Evolutionary conservation across 2,329 filamentous ascomycete genomes (phyloP), one percentile per base, ranked within the genome.

Genomic region (Sphaceloma murrayae): DNA sequence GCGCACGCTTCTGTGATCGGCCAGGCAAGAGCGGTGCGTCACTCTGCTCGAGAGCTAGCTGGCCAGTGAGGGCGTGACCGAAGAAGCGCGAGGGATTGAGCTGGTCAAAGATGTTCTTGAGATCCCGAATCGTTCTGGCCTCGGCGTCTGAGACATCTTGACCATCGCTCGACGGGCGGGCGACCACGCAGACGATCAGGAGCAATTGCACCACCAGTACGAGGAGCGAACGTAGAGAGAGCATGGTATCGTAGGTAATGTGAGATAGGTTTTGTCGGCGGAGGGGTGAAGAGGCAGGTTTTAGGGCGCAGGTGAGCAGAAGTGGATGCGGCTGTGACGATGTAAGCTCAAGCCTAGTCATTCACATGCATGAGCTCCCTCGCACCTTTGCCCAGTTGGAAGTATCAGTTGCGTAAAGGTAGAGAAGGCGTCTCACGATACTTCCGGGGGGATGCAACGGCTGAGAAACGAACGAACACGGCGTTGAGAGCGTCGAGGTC

Each of bases 151-250:
- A 22, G n/a, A 45, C 42, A 45, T 45, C 32, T 45, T 36, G 42
- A 36, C 18, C 17, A 13, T 45, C 42, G 10, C 21, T 8, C 14
- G 34, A 32, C 24, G 42, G 31, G 6, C 32, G 30, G 19, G 19
- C 42, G 21, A 32, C 9, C 5, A 45, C 42, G 31, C 22, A 29
- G 16, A 19, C 22, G 14, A 45, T 16, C 17, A 45, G 42, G 11
- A 36, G 26, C 14, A 45, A 32, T 16, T 45, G 42, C 16, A 17
- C 42, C 19, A 30, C 43, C 40, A 46, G 44, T 5, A 61, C 46
- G 24, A 67, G 49, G 24, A 67, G 53, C 44, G 63, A 61, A 43
- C 61, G 62, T 38, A 65, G 48, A 19, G 60, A 62, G 40, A 57
- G 58, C 67, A 70, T 70, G 24, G 44, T 40, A n/a, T n/a, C n/a